phyloP scores from a whole-genome alignment of 1,139 yeast genomes.

The Yamadazyma triangularis region DNA sequence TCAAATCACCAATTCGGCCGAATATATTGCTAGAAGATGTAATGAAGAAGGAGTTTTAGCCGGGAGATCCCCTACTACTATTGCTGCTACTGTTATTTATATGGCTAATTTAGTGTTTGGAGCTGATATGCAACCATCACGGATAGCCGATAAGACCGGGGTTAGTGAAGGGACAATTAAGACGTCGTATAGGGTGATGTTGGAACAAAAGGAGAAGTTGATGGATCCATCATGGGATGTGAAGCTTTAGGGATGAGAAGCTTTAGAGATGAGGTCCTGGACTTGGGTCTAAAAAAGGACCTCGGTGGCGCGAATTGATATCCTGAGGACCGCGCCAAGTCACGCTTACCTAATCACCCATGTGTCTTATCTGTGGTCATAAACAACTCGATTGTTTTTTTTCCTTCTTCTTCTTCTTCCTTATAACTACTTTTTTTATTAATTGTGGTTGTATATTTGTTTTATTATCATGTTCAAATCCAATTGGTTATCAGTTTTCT shows the following conservation, averaged over 20 bases:
- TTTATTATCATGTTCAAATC: constrained; percentile 1
- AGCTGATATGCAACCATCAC: constrained; percentile 63
- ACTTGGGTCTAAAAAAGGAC: constrained; percentile 82
- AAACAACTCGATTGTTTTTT: no score
- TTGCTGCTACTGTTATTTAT: constrained; percentile 96
- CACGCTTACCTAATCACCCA: not conserved
- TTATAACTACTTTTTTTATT: no score
- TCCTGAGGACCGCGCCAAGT: no score
- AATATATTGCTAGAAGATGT: constrained; percentile 82
- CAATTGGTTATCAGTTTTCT: constrained; percentile 4
- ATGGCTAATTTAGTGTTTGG: constrained; percentile 89
- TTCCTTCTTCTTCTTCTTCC: no score
- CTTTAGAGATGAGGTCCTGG: constrained; percentile 93
- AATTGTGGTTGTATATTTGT: not conserved
- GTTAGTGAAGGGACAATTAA: constrained; percentile 97
- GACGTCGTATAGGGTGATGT: constrained; percentile 81
- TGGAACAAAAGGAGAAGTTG: constrained; percentile 67
- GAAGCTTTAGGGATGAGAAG: constrained; percentile 98
- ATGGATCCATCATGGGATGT: constrained; percentile 84
- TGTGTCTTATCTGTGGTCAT: not conserved
- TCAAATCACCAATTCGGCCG: constrained; percentile 90
- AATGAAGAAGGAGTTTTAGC: constrained; percentile 92
- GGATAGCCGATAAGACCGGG: constrained; percentile 92
- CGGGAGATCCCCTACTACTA: constrained; percentile 95
- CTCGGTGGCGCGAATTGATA: no score